phyloP scores from a whole-genome alignment of 208 protist species.

The Wallacemonas rigidus region DNA sequence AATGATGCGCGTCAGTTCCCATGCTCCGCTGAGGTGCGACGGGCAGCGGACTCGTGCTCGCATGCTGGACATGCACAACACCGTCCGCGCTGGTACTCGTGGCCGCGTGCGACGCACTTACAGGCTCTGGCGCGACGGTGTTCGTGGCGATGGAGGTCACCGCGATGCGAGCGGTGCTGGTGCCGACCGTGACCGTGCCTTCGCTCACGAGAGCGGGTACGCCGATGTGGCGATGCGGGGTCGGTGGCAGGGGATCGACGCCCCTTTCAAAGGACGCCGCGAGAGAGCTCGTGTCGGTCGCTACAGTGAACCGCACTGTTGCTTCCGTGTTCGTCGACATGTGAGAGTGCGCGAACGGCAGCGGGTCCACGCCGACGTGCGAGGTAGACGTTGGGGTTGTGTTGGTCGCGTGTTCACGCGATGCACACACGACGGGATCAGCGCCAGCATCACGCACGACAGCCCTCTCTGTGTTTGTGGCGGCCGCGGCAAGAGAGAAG shows the following conservation, averaged over 20 bases:
- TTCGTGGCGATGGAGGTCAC: background rate
- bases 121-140: background rate
- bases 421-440: background rate
- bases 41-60: background rate
- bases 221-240: background rate
- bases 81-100: background rate
- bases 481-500: background rate
- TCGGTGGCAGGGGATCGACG: too few relatives aligned
- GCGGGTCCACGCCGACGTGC: background rate
- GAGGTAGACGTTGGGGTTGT: background rate
- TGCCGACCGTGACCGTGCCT: background rate
- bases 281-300: too few relatives aligned
- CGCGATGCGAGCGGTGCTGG: background rate
- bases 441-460: background rate
- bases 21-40: background rate
- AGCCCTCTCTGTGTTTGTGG: background rate
- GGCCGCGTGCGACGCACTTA: background rate
- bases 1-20: background rate
- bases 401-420: background rate
- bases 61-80: background rate
- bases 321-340: background rate
- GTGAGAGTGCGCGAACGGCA: background rate
- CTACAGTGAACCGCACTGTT: background rate
- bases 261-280: too few relatives aligned
- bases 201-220: background rate